These are phyloP conservation scores for Acer yangbiense DNA, from an alignment of 345 rosid genomes.

Conservation along the genomic window DNA sequence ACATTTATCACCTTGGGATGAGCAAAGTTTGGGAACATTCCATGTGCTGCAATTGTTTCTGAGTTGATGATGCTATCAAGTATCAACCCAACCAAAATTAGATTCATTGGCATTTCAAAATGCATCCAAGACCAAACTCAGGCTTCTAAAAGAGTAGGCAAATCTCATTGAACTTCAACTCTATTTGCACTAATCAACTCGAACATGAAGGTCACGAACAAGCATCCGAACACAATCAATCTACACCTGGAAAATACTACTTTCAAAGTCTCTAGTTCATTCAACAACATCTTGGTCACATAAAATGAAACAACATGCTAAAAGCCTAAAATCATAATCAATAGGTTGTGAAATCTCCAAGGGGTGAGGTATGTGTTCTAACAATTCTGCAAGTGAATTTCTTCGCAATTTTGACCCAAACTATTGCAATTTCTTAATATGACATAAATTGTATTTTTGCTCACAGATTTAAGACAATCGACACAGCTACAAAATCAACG, in stretches of 20 bases:
- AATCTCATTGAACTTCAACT: no score
- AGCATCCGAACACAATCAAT: background rate
- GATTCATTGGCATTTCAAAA: background rate
- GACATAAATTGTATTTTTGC: constrained; percentile 17
- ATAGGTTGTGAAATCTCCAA: background rate
- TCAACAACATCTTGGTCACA: background rate
- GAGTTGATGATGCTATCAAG: background rate
- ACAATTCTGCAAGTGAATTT: background rate
- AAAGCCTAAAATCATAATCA: background rate
- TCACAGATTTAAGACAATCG: constrained; percentile 15
- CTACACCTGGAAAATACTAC: background rate
- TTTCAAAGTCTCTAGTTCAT: background rate
- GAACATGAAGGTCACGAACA: background rate
- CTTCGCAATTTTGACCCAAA: constrained; percentile 7
- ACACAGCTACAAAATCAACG: constrained; percentile 32
- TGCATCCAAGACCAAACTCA: background rate
- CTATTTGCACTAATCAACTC: background rate
- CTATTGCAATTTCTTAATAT: constrained; percentile 22
- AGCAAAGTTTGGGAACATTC: background rate
- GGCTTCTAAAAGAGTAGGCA: background rate
- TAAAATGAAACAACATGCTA: background rate
- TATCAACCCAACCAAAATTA: background rate
- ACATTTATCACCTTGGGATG: background rate
- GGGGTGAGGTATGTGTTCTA: background rate
- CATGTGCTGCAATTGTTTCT: background rate